Conservation (phyloP, 2,329 filamentous ascomycete genomes). For the Epichloe sylvatica region DNA sequence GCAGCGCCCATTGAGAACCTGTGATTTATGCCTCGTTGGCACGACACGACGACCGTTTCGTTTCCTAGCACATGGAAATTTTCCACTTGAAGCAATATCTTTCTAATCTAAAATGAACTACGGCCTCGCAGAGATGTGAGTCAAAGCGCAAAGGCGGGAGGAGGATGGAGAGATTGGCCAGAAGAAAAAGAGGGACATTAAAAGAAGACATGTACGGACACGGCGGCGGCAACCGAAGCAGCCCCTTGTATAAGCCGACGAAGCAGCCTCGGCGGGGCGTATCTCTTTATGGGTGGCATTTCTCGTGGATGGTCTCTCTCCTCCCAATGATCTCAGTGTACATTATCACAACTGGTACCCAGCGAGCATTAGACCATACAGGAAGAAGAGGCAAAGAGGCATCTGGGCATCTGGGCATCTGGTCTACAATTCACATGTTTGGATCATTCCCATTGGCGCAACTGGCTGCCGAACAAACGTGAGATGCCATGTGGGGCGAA, state of each 20-base stretch:
- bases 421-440: constrained; percentile 17
- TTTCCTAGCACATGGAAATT: constrained; percentile 18
- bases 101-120: neutral
- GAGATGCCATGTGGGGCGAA: neutral
- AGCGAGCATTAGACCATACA: constrained; percentile 33
- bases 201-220: neutral
- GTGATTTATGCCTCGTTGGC: constrained; percentile 10
- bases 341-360: constrained; percentile 33
- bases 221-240: neutral
- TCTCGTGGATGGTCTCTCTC: constrained; percentile 31
- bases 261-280: constrained; percentile 12
- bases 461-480: neutral
- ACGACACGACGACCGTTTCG: constrained; percentile 21
- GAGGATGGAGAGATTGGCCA: neutral
- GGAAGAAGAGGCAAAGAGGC: constrained; percentile 19
- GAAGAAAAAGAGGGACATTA: constrained; percentile 7
- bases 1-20: constrained; percentile 14
- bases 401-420: constrained; percentile 13
- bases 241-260: constrained; percentile 19
- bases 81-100: neutral
- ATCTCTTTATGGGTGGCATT: constrained; percentile 5
- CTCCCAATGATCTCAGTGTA: constrained; percentile 36
- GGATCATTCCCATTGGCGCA: neutral
- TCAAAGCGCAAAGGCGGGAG: constrained; percentile 1
- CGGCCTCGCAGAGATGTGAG: constrained; percentile 3